A percentile compares a stretch with the other conserved stretches of the same genome.
Evolutionary conservation across 1,284 basidiomycete genomes (phyloP).

Genomic region (Ceratobasidium sp.): DNA sequence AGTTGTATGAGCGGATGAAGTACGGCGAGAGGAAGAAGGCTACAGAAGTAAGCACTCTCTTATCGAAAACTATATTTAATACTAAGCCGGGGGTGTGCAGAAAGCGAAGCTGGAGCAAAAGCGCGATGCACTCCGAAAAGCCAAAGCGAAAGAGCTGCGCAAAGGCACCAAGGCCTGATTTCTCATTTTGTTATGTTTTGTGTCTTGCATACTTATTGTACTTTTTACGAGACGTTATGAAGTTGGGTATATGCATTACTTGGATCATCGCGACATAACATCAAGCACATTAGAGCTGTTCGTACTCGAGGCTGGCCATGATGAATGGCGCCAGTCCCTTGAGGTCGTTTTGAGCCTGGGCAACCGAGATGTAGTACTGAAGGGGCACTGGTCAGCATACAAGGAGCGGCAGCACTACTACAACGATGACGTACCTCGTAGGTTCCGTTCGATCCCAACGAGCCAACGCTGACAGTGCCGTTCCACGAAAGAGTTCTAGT

Average conservation of each 20-base stretch:
- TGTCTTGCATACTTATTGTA: not conserved
- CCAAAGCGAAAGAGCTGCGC: conserved; percentile 62
- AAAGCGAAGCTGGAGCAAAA: conserved; percentile 71
- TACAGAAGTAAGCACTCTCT: conserved; percentile 75
- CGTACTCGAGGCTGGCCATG: conserved; percentile 64
- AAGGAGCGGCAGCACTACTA: not conserved
- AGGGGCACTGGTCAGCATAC: not conserved
- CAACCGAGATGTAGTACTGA: conserved; percentile 50
- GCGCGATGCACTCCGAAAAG: conserved; percentile 70
- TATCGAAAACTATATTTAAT: not conserved
- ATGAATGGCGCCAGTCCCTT: conserved; percentile 65
- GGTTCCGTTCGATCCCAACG: conserved; percentile 42
- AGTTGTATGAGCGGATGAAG: conserved; percentile 97
- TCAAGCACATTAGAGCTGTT: conserved; percentile 49
- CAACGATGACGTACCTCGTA: conserved; percentile 20
- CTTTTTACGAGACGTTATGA: conserved; percentile 25
- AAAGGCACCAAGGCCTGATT: conserved; percentile 31
- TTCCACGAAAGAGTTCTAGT: conserved; percentile 61
- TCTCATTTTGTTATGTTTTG: conserved; percentile 6
- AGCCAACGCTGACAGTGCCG: conserved; percentile 40
- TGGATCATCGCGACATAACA: not conserved
- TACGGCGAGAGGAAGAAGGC: conserved; percentile 85
- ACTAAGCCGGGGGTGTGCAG: conserved; percentile 60
- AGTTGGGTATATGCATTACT: conserved; percentile 28
- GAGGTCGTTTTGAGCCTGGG: conserved; percentile 61